Percentiles rank a stretch among this genome's conserved stretches.
These are phyloP conservation scores for Dryadomyces quercivorus DNA, from an alignment of 2,329 filamentous ascomycete species.

Conservation along the genomic window DNA sequence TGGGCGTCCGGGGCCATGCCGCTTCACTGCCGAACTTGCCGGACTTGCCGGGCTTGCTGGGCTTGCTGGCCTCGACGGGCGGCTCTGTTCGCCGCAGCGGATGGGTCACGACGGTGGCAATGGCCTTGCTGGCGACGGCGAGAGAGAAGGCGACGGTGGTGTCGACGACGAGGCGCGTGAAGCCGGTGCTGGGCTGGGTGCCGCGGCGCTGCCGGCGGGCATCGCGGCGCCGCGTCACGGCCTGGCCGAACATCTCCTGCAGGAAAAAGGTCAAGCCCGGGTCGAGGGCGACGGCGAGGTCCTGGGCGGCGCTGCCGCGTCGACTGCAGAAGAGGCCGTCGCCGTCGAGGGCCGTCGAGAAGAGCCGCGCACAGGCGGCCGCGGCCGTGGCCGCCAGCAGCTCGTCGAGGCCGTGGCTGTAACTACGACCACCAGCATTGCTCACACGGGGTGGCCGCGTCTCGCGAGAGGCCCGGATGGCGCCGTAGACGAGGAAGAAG, in stretches of 20 bases:
- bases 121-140: conserved; percentile 67
- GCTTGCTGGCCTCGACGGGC: background rate
- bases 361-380: conserved; percentile 36
- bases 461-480: conserved; percentile 19
- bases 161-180: conserved; percentile 22
- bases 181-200: conserved; percentile 14
- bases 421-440: conserved; percentile 3
- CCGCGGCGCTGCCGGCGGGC: conserved; percentile 11
- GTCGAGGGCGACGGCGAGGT: conserved; percentile 69
- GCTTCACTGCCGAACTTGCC: too few relatives aligned
- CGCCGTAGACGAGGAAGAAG: conserved; percentile 72
- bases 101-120: conserved; percentile 68
- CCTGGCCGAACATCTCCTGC: conserved; percentile 45
- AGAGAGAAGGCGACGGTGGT: conserved; percentile 29
- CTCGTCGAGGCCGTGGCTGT: conserved; percentile 19
- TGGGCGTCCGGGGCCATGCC: background rate
- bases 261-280: conserved; percentile 78
- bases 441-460: too few relatives aligned
- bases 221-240: background rate
- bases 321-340: conserved; percentile 61
- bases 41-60: too few relatives aligned
- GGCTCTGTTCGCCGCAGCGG: conserved; percentile 61
- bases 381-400: conserved; percentile 22
- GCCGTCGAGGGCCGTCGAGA: conserved; percentile 34
- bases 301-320: conserved; percentile 68